Evolutionary conservation across 805 yeast species (phyloP).

Genomic region (Starmerella sirachaensis): DNA sequence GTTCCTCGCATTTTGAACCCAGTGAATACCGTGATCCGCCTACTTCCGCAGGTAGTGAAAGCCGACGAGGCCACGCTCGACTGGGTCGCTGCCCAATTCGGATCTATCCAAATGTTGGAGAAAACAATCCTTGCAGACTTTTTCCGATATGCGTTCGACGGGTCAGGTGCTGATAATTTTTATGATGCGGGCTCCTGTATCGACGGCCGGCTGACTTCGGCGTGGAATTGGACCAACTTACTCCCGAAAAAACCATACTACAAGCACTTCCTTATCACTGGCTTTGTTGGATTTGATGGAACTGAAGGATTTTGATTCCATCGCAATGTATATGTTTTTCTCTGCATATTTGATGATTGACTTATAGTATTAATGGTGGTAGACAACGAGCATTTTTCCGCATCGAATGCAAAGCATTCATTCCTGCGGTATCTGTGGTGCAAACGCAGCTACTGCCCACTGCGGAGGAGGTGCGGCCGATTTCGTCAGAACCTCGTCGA

Average conservation of each 20-base stretch:
- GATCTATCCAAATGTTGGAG: slow-evolving; percentile 42
- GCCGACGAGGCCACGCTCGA: slow-evolving; percentile 31
- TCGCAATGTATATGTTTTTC: too few species aligned
- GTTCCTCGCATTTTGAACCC: slow-evolving; percentile 70
- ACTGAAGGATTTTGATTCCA: slow-evolving; percentile 51
- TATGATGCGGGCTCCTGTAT: slow-evolving; percentile 77
- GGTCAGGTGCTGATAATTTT: slow-evolving; percentile 74
- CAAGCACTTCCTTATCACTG: slow-evolving; percentile 50
- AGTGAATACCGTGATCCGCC: slow-evolving; percentile 45
- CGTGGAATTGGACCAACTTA: slow-evolving; percentile 73
- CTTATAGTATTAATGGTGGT: too few species aligned
- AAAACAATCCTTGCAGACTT: slow-evolving; percentile 38
- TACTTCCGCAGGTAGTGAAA: slow-evolving; percentile 41
- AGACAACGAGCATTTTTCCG: too few species aligned
- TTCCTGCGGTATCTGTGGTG: too few species aligned
- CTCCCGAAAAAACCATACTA: slow-evolving; percentile 56
- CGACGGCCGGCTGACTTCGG: slow-evolving; percentile 68
- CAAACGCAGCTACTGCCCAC: too few species aligned
- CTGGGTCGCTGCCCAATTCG: slow-evolving; percentile 50
- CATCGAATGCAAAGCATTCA: too few species aligned
- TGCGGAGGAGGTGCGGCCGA: too few species aligned
- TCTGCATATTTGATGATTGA: too few species aligned
- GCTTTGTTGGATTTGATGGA: slow-evolving; percentile 68
- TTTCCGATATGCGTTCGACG: slow-evolving; percentile 54
- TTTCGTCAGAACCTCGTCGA: too few species aligned